A percentile compares a stretch with the other conserved stretches of the same genome.
Conservation (phyloP, 768 basidiomycete genomes). For the Leucogyrophana mollusca region DNA sequence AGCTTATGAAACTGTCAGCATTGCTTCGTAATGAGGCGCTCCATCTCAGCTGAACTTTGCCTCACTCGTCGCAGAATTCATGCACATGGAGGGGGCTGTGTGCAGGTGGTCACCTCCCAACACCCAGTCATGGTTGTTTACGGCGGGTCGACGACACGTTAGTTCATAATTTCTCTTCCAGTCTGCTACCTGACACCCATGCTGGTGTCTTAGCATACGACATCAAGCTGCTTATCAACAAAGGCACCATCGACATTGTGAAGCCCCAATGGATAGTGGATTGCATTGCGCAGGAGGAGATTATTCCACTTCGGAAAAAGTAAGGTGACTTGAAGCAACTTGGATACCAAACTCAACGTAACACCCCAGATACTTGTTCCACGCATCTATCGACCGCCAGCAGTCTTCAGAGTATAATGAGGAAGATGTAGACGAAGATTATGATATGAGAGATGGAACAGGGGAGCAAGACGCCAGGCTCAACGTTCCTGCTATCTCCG, state of each 20-base stretch:
- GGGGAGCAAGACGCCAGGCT: slow-evolving; percentile 18
- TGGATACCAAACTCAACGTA: neutral
- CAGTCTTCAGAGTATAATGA: slow-evolving; percentile 51
- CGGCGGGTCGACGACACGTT: slow-evolving; percentile 68
- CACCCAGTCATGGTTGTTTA: slow-evolving; percentile 61
- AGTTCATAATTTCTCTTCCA: slow-evolving; percentile 26
- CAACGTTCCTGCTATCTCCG: neutral
- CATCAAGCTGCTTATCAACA: slow-evolving; percentile 67
- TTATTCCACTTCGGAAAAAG: slow-evolving; percentile 68
- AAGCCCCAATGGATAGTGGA: slow-evolving; percentile 82
- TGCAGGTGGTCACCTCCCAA: slow-evolving; percentile 59
- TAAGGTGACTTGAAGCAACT: slow-evolving; percentile 28
- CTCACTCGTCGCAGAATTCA: slow-evolving; percentile 50
- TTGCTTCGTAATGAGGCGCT: neutral
- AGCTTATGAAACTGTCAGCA: slow-evolving; percentile 64
- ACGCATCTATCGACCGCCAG: slow-evolving; percentile 55
- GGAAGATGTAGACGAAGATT: slow-evolving; percentile 35
- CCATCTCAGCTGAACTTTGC: neutral
- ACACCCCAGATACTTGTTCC: slow-evolving; percentile 69
- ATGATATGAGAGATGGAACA: slow-evolving; percentile 13
- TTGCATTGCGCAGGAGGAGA: slow-evolving; percentile 59
- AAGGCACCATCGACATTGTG: slow-evolving; percentile 69
- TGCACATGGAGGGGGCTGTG: slow-evolving; percentile 63
- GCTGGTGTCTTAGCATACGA: slow-evolving; percentile 53
- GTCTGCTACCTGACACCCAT: no score